Evolutionary conservation across 179 eudicot genomes (phyloP).

Genomic region (Nepenthes alata): DNA sequence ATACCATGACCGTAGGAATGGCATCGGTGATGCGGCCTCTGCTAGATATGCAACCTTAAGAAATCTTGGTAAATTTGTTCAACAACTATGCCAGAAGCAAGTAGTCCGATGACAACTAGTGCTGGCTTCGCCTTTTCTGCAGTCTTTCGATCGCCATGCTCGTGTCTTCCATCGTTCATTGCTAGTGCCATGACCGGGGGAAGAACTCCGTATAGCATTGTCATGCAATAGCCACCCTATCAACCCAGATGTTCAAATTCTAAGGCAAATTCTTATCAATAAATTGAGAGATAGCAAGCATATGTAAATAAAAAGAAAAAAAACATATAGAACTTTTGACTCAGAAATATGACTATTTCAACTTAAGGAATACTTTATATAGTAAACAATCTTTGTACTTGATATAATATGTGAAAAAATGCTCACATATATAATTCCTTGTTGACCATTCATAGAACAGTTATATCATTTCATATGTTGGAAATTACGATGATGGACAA

Average conservation of each 20-base stretch:
- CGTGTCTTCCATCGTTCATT: slow-evolving; percentile 13
- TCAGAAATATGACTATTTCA: too few relatives aligned
- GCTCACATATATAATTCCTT: too few relatives aligned
- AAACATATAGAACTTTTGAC: too few relatives aligned
- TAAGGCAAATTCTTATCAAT: too few relatives aligned
- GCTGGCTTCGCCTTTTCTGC: slow-evolving; percentile 26
- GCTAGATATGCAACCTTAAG: slow-evolving; percentile 20
- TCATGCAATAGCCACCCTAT: slow-evolving; percentile 68
- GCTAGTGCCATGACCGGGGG: slow-evolving; percentile 74
- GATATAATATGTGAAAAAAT: too few relatives aligned
- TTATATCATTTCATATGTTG: too few relatives aligned
- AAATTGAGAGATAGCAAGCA: too few relatives aligned
- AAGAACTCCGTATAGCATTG: slow-evolving; percentile 48
- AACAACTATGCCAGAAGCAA: slow-evolving; percentile 36
- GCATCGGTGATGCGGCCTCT: background rate
- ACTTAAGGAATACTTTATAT: too few relatives aligned
- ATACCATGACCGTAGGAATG: background rate
- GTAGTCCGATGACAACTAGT: slow-evolving; percentile 32
- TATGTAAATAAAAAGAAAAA: too few relatives aligned
- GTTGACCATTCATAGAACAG: too few relatives aligned
- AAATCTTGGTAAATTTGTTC: slow-evolving; percentile 46
- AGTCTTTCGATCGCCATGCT: slow-evolving; percentile 7
- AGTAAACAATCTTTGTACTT: too few relatives aligned
- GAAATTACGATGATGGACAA: too few relatives aligned
- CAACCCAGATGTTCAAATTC: background rate